phyloP scores from a whole-genome alignment of 78 protist genomes.

The Dictyostelium firmibasis region DNA sequence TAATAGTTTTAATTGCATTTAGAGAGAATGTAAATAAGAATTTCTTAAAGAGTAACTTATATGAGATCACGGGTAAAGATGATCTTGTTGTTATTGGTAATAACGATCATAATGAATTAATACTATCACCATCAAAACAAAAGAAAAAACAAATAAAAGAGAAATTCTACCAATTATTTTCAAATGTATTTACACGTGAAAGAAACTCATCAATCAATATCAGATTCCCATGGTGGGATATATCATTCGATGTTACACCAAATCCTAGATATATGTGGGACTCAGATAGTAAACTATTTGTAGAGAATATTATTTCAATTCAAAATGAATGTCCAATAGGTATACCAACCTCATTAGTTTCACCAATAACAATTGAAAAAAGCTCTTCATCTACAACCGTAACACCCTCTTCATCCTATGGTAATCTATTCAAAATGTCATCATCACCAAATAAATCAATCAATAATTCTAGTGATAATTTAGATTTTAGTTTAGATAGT shows the following conservation, averaged over 20 bases:
- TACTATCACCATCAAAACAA: neutral
- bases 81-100: too few species aligned
- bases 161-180: neutral
- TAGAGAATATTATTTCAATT: neutral
- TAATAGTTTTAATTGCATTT: conserved; percentile 16
- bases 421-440: neutral
- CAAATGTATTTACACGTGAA: conserved; percentile 10
- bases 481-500: neutral
- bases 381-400: neutral
- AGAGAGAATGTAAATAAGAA: conserved; percentile 4
- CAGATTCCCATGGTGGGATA: conserved; percentile 76
- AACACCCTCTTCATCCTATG: neutral
- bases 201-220: conserved; percentile 36
- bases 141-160: neutral
- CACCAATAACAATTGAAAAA: neutral
- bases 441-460: neutral
- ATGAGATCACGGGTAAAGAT: neutral
- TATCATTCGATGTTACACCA: conserved; percentile 44
- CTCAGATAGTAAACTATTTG: neutral
- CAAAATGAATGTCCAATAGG: neutral
- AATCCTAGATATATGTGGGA: conserved; percentile 48
- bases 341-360: neutral
- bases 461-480: neutral
- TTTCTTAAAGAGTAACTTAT: neutral
- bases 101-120: neutral